Conservation (phyloP, 208 protist species). For the Leishmania major region DNA sequence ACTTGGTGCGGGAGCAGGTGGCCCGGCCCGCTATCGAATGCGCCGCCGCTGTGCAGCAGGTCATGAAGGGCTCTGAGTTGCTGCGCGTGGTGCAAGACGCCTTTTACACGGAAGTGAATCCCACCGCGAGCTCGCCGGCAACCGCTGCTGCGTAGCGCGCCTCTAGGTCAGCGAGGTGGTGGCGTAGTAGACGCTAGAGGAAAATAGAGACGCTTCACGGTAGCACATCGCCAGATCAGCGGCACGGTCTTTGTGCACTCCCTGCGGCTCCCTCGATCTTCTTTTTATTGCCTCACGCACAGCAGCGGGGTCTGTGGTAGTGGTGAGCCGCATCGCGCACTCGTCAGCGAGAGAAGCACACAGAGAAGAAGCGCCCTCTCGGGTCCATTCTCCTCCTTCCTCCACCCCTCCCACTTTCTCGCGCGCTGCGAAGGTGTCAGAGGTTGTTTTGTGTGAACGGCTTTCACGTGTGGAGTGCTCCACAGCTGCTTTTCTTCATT, state of each 20-base stretch:
- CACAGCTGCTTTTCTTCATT: background rate
- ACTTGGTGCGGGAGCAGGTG: constrained; percentile 47
- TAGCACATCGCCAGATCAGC: background rate
- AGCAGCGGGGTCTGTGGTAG: background rate
- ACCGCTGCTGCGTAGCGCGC: background rate
- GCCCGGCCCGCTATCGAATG: constrained; percentile 25
- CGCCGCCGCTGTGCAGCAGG: constrained; percentile 27
- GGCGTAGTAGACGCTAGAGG: background rate
- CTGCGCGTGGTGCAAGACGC: constrained; percentile 36
- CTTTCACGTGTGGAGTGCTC: background rate
- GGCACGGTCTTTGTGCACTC: background rate
- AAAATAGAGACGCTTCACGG: background rate
- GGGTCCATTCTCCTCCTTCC: background rate
- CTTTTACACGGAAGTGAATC: constrained; percentile 23
- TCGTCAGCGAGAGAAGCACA: background rate
- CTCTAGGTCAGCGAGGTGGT: no score
- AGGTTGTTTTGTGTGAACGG: background rate
- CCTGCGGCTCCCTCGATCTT: background rate
- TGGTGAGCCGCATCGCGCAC: background rate
- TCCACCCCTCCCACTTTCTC: background rate
- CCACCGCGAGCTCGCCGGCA: background rate
- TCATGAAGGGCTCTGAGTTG: constrained; percentile 26
- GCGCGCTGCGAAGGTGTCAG: background rate
- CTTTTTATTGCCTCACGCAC: background rate
- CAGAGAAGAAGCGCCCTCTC: background rate